Base-by-base conservation (phyloP, 352 stramenopile genomes). In the Phytopythium kandeliae region DNA sequence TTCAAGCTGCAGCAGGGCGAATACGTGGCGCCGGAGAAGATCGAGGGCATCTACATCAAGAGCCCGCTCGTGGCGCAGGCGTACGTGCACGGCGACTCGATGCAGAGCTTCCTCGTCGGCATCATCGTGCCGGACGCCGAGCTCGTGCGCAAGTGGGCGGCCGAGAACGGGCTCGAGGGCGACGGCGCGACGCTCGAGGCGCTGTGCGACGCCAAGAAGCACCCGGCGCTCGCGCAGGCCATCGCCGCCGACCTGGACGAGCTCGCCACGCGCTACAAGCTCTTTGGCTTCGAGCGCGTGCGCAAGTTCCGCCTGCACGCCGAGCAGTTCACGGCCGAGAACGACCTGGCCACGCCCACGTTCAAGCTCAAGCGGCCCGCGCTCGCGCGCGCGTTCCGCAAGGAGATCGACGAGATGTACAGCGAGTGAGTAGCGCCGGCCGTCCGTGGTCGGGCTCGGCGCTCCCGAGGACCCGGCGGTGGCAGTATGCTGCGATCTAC, bases 11-110 rank as follows among this genome's bases (percentile, higher is more conserved):
- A 85, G 21, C 85, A 97, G 62, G 96, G 95, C 42, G 96, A 99
- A 71, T 99, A 99, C 69, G 84, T 99, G 7, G 94, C 96, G 1
- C 71, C 96, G 6, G 96, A 99, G 70, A 98, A 98, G 75, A 86
- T 99, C 56, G 96, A 99, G 63, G 95, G 96, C 61, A 75, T 96
- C 13, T 98, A 97, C 57, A 67, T 75, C 30, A 97, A 97, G 64
- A 92, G 71, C 57, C 74, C 77, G n/a, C 96, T 97, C 64, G 90
- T 99, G 26, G 88, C 77, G 1, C 95, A 98, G 67, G 76, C 88
- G 28, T 99, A 98, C 62, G 89, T 99, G 19, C 92, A 98, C 66
- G 96, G 96, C 1, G 96, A 99, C 70, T 98, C 92, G 24, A 83
- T 97, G 15, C 85, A 98, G 69, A 97, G 67, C 63, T 88, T 63